Percentiles rank a stretch among this genome's conserved stretches.
These are phyloP conservation scores for Elongisporangium anandrum DNA, from an alignment of 352 stramenopile genomes.

Conservation along the genomic window DNA sequence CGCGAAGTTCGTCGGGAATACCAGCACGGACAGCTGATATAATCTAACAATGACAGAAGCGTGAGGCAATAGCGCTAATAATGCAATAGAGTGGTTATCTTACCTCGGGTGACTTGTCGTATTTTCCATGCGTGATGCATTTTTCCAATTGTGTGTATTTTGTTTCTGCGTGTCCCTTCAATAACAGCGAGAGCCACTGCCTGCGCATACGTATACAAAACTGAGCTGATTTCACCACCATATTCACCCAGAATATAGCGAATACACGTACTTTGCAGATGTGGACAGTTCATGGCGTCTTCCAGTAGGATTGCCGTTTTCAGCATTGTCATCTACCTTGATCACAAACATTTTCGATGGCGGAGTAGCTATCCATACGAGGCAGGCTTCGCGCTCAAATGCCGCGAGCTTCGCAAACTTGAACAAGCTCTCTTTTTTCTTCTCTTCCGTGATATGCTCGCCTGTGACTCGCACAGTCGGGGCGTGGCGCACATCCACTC, in stretches of 20 bases:
- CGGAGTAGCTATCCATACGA: conserved; percentile 80
- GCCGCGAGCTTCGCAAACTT: conserved; percentile 64
- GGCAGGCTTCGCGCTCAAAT: conserved; percentile 54
- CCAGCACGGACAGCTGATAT: conserved; percentile 68
- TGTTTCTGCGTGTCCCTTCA: conserved; percentile 74
- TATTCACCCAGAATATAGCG: not conserved
- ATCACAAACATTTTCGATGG: conserved; percentile 84
- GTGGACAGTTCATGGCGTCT: conserved; percentile 45
- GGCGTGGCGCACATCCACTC: conserved; percentile 72
- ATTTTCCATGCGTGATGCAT: conserved; percentile 59
- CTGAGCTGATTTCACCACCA: too few species aligned
- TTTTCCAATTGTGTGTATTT: conserved; percentile 83
- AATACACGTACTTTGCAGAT: conserved; percentile 39
- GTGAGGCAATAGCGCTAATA: not conserved
- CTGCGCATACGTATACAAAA: too few species aligned
- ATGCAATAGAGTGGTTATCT: not conserved
- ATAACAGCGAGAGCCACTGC: conserved; percentile 67
- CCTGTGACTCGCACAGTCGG: conserved; percentile 76
- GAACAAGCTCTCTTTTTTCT: conserved; percentile 69
- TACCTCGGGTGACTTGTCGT: conserved; percentile 59
- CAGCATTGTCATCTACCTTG: conserved; percentile 67
- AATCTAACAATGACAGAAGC: conserved; percentile 26
- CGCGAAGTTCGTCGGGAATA: conserved; percentile 74
- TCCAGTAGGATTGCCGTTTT: conserved; percentile 19
- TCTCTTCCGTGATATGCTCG: conserved; percentile 67